Conservation (phyloP, 2,329 filamentous ascomycete species). For the Fusarium secorum region DNA sequence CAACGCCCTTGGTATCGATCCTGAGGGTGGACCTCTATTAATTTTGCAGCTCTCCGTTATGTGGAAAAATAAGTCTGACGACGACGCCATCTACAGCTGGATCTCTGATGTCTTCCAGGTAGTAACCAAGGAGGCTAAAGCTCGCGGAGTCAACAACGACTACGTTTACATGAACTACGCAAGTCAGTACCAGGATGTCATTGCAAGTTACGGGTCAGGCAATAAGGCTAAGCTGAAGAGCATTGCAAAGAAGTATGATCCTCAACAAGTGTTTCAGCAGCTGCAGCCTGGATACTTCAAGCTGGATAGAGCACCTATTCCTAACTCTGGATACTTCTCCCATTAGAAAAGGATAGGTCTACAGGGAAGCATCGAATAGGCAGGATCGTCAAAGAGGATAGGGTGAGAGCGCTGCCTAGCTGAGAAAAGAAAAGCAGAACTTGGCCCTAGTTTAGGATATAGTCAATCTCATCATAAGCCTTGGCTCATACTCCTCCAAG, state of each 20-base stretch:
- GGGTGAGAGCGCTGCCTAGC: background rate
- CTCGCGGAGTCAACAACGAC: background rate
- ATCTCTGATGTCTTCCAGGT: background rate
- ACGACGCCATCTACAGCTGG: conserved; percentile 42
- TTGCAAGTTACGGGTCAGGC: background rate
- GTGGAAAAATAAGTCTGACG: conserved; percentile 40
- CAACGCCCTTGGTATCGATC: conserved; percentile 43
- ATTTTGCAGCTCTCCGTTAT: conserved; percentile 2
- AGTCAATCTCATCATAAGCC: background rate
- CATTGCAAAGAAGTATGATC: conserved; percentile 12
- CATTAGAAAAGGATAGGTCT: background rate
- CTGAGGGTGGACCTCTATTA: conserved; percentile 37
- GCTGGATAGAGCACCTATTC: conserved; percentile 31
- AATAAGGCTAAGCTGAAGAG: conserved; percentile 8
- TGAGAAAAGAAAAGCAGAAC: background rate
- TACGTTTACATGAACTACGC: conserved; percentile 29
- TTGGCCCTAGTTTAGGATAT: background rate
- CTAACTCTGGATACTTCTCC: background rate
- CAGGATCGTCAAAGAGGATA: background rate
- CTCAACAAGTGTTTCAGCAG: background rate
- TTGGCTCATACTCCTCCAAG: background rate
- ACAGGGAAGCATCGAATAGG: background rate
- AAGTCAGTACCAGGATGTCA: conserved; percentile 9
- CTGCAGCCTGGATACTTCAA: conserved; percentile 32
- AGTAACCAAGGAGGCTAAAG: background rate